Conservation (phyloP, 2,329 filamentous ascomycete species). For the Didymella sp. region DNA sequence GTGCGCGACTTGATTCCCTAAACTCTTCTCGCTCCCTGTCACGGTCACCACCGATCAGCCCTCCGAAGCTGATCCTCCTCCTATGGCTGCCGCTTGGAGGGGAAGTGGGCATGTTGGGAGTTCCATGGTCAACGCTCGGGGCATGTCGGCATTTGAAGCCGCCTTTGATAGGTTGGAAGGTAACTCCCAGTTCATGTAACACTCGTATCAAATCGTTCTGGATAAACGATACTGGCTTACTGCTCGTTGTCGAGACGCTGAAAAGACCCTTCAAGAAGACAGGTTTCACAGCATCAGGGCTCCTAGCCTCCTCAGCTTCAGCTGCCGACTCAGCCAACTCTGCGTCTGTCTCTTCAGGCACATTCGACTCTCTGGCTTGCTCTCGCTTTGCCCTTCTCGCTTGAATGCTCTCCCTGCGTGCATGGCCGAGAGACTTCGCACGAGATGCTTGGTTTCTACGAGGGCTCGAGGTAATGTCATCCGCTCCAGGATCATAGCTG, state of each 20-base stretch:
- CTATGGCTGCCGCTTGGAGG: constrained; percentile 61
- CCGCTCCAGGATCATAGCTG: constrained; percentile 56
- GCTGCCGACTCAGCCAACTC: constrained; percentile 67
- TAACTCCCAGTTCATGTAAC: constrained; percentile 84
- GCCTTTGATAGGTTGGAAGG: constrained; percentile 89
- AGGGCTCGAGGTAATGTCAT: constrained; percentile 53
- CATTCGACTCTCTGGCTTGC: constrained; percentile 74
- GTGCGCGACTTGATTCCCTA: constrained; percentile 64
- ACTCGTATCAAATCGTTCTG: constrained; percentile 90
- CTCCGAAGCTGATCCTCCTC: constrained; percentile 84
- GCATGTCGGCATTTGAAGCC: constrained; percentile 89
- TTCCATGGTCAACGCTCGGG: constrained; percentile 85
- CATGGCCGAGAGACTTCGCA: constrained; percentile 88
- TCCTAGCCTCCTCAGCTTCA: constrained; percentile 61
- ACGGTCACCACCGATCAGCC: constrained; percentile 61
- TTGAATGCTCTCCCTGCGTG: constrained; percentile 89
- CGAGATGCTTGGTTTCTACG: constrained; percentile 55
- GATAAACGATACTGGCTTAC: constrained; percentile 85
- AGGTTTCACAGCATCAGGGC: constrained; percentile 84
- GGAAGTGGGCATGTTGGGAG: constrained; percentile 62
- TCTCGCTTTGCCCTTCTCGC: constrained; percentile 78
- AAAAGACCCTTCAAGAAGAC: constrained; percentile 97
- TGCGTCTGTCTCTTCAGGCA: constrained; percentile 89
- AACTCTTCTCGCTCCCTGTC: constrained; percentile 76
- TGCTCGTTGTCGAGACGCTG: constrained; percentile 95